Evolutionary conservation across 1,284 basidiomycete genomes (phyloP).

Genomic region (Puccinia polysora): DNA sequence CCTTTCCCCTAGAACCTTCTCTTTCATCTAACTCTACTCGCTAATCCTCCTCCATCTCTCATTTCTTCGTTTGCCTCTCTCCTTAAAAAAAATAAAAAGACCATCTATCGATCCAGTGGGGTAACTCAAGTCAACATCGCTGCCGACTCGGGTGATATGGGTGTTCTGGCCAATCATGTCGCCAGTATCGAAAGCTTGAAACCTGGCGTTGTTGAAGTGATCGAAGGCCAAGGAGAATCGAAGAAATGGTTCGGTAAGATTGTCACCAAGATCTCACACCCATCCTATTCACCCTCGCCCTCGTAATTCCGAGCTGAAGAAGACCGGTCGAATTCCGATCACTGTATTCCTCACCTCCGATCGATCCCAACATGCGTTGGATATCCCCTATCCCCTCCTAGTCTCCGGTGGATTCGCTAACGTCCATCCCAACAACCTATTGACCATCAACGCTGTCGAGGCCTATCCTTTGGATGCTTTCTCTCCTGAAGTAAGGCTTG

Average conservation of each 20-base stretch:
- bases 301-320: no score
- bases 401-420: slow-evolving; percentile 96
- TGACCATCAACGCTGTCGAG: slow-evolving; percentile 96
- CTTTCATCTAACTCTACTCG: background rate
- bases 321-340: no score
- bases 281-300: background rate
- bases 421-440: slow-evolving; percentile 92
- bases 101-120: slow-evolving; percentile 77
- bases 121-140: slow-evolving; percentile 90
- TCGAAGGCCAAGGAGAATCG: slow-evolving; percentile 68
- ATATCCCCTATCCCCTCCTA: no score
- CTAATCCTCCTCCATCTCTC: background rate
- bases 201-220: slow-evolving; percentile 85
- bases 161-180: slow-evolving; percentile 94
- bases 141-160: slow-evolving; percentile 94
- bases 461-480: slow-evolving; percentile 88
- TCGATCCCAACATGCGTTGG: slow-evolving; percentile 7
- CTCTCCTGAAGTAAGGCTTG: slow-evolving; percentile 67
- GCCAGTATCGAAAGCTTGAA: slow-evolving; percentile 86
- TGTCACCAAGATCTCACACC: no score
- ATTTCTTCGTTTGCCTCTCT: background rate
- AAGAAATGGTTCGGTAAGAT: slow-evolving; percentile 95
- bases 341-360: slow-evolving; percentile 9
- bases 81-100: slow-evolving; percentile 58
- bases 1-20: no score